Evolutionary conservation across 345 rosid genomes (phyloP).

Genomic region (Pistacia atlantica): DNA sequence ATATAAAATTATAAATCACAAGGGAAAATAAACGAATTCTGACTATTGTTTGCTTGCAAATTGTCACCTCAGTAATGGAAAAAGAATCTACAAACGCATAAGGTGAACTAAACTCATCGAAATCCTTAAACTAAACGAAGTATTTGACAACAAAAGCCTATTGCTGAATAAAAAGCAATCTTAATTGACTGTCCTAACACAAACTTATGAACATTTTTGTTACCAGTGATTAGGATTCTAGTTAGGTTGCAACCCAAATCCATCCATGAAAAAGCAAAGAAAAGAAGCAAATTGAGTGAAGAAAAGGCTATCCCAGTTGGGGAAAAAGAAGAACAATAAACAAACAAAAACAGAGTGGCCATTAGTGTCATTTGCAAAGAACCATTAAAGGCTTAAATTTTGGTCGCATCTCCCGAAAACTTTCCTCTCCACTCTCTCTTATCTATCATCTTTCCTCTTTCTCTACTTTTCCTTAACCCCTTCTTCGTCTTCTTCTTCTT

Average conservation of each 20-base stretch:
- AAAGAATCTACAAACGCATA: not conserved
- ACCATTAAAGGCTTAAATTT: slow-evolving; percentile 22
- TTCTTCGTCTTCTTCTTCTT: slow-evolving; percentile 28
- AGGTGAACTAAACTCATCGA: not conserved
- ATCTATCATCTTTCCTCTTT: slow-evolving; percentile 15
- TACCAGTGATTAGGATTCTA: not conserved
- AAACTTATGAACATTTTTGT: not conserved
- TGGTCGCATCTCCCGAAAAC: slow-evolving; percentile 26
- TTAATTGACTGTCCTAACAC: not conserved
- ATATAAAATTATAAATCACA: too few relatives aligned
- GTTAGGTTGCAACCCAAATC: not conserved
- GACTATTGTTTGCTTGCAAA: not conserved
- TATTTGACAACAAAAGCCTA: not conserved
- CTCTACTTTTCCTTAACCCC: slow-evolving; percentile 36
- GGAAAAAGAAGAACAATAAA: not conserved
- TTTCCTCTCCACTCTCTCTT: slow-evolving; percentile 20
- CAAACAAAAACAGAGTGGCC: slow-evolving; percentile 2
- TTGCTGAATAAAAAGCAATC: not conserved
- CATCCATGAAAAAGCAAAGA: slow-evolving; percentile 11
- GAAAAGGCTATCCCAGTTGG: slow-evolving; percentile 21
- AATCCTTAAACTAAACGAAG: not conserved
- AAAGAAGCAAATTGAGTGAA: slow-evolving; percentile 16
- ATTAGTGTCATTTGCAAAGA: slow-evolving; percentile 18
- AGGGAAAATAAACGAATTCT: not conserved
- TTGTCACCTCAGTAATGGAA: not conserved